These are phyloP conservation scores for Trametes cingulata DNA, from an alignment of 768 basidiomycete species.

Conservation along the genomic window DNA sequence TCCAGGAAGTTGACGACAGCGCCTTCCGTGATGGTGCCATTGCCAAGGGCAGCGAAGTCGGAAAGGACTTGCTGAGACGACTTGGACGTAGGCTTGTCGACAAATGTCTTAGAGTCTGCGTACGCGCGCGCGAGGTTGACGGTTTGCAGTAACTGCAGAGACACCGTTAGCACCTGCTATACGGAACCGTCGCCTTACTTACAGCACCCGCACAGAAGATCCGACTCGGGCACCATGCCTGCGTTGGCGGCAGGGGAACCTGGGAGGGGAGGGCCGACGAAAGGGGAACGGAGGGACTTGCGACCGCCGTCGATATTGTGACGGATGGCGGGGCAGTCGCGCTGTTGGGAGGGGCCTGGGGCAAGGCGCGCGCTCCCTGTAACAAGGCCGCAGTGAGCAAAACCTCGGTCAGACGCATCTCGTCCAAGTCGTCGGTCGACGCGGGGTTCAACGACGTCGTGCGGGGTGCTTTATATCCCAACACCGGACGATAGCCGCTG, in stretches of 20 bases:
- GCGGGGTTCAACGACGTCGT: neutral
- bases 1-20: conserved; percentile 70
- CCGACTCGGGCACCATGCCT: conserved; percentile 73
- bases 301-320: conserved; percentile 59
- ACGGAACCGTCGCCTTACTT: conserved; percentile 30
- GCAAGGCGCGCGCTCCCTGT: conserved; percentile 12
- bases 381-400: conserved; percentile 6
- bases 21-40: conserved; percentile 55
- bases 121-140: conserved; percentile 78
- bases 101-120: conserved; percentile 84
- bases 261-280: conserved; percentile 63
- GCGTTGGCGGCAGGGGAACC: conserved; percentile 60
- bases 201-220: conserved; percentile 84
- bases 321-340: conserved; percentile 33
- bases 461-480: conserved; percentile 10
- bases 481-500: neutral
- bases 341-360: conserved; percentile 13
- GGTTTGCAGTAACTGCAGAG: conserved; percentile 72
- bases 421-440: conserved; percentile 8
- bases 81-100: conserved; percentile 83
- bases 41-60: conserved; percentile 58
- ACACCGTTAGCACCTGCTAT: neutral
- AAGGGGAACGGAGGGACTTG: conserved; percentile 61
- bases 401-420: conserved; percentile 3
- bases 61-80: conserved; percentile 63